Evolutionary conservation across 345 rosid genomes (phyloP), one percentile per base, ranked within the genome.

Genomic region (Durio zibethinus): DNA sequence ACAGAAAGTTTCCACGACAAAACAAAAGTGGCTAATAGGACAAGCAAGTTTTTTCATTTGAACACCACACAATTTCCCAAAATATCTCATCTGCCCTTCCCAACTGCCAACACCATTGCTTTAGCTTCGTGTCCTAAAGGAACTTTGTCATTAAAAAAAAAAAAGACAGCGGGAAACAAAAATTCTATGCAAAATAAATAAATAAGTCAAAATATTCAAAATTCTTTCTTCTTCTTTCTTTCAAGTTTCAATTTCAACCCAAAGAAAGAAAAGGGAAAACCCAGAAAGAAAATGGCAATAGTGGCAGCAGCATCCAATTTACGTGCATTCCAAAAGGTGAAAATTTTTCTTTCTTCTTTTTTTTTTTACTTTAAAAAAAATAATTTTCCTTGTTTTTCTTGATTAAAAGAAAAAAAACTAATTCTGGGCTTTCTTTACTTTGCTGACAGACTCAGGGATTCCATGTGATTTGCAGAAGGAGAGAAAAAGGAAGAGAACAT

Each of bases 391-490:
- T 52, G 7, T 33, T 33, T 14, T 53, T 53, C 14, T 21, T 73
- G 4, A 10, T 29, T 27, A 45, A 43, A 10, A 25, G 2, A 23
- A 23, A 11, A 42, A 8, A 68, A 47, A 16, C 38, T 27, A 16
- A 71, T 7, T 50, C 60, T 18, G 60, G 60, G 74, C 3, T 5
- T 48, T 8, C 0, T 16, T 70, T 29, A 20, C 23, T 56, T 23
- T 71, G 5, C 52, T 61, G 43, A 82, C 88, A 85, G 89, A 72
- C 81, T 16, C 81, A 80, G 74, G 77, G 72, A 35, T 42, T 86
- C 66, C 63, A 79, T 63, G 75, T 92, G 62, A 74, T 67, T 18
- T 92, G 98, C 86, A 89, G 93, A 81, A 93, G 88, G 90, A 92
- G 86, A 71, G 98, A 92, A 38, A 79, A 82, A 63, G 94, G 86